A percentile compares a stretch with the other conserved stretches of the same genome.
Evolutionary conservation across 2,329 filamentous ascomycete species (phyloP).

Genomic region (Bipolaris victoriae): DNA sequence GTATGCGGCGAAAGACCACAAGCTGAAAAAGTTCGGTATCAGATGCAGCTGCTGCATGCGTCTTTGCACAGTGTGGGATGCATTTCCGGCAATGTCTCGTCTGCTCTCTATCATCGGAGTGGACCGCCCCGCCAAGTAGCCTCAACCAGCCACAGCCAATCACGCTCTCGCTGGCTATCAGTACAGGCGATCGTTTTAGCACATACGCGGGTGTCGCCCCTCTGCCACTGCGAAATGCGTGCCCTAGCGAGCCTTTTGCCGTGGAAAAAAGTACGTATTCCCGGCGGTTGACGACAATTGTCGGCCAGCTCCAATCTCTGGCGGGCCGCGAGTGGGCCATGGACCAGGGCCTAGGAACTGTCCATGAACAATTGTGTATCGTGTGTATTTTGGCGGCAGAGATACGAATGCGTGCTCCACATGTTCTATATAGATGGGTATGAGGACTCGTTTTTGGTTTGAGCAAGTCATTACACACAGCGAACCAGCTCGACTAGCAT

Average conservation of each 20-base stretch:
- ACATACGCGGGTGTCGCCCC: conserved; percentile 31
- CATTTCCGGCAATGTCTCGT: conserved; percentile 8
- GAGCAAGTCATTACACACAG: conserved; percentile 13
- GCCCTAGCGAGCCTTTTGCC: conserved; percentile 23
- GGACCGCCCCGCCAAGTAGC: conserved; percentile 36
- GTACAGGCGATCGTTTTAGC: conserved; percentile 36
- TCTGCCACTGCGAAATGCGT: conserved; percentile 23
- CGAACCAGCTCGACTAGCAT: conserved; percentile 8
- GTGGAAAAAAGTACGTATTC: conserved; percentile 32
- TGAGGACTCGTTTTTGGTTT: neutral
- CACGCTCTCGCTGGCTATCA: conserved; percentile 32
- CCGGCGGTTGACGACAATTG: conserved; percentile 36
- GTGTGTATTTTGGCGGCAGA: conserved; percentile 30
- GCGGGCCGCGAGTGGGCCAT: conserved; percentile 23
- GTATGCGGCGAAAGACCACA: conserved; percentile 34
- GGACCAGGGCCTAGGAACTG: conserved; percentile 9
- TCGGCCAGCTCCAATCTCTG: conserved; percentile 41
- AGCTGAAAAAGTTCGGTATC: conserved; percentile 13
- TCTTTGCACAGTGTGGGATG: conserved; percentile 28
- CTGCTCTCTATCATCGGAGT: conserved; percentile 36
- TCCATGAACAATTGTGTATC: conserved; percentile 36
- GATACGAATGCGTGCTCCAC: conserved; percentile 28
- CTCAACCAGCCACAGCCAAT: conserved; percentile 30
- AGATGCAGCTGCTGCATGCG: conserved; percentile 13
- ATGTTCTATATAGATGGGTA: conserved; percentile 21